These are phyloP conservation scores for Alternaria sp. DNA, from an alignment of 2,329 filamentous ascomycete species.

Conservation along the genomic window DNA sequence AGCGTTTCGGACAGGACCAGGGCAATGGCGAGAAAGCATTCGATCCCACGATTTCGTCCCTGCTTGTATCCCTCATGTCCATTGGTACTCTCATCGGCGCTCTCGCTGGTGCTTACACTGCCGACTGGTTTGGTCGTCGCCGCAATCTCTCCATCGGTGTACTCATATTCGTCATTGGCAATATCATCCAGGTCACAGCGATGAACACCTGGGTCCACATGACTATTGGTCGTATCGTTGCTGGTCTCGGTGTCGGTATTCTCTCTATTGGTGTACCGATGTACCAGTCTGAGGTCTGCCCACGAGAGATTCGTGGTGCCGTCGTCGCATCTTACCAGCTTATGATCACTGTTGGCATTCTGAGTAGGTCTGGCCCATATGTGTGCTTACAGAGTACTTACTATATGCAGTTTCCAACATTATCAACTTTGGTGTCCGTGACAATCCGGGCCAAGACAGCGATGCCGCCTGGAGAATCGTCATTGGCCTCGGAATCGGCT, in stretches of 20 bases:
- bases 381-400: neutral
- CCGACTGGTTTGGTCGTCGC: slow-evolving; percentile 59
- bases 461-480: slow-evolving; percentile 46
- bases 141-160: slow-evolving; percentile 58
- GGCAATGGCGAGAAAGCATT: slow-evolving; percentile 48
- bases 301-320: slow-evolving; percentile 67
- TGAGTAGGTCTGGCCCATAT: slow-evolving; percentile 7
- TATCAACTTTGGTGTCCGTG: slow-evolving; percentile 50
- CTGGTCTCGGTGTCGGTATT: slow-evolving; percentile 53
- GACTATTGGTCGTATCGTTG: slow-evolving; percentile 56
- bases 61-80: slow-evolving; percentile 42
- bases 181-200: slow-evolving; percentile 53
- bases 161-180: slow-evolving; percentile 50
- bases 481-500: slow-evolving; percentile 41
- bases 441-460: slow-evolving; percentile 47
- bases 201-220: slow-evolving; percentile 51
- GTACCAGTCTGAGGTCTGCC: slow-evolving; percentile 70
- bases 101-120: slow-evolving; percentile 54
- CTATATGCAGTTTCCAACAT: slow-evolving; percentile 30
- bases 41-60: slow-evolving; percentile 54
- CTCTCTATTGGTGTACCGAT: slow-evolving; percentile 66
- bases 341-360: slow-evolving; percentile 54
- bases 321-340: slow-evolving; percentile 61
- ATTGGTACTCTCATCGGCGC: slow-evolving; percentile 53
- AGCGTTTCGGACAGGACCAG: slow-evolving; percentile 61